Conservation (phyloP, 768 basidiomycete genomes). For the Pleurotus ostreatus region DNA sequence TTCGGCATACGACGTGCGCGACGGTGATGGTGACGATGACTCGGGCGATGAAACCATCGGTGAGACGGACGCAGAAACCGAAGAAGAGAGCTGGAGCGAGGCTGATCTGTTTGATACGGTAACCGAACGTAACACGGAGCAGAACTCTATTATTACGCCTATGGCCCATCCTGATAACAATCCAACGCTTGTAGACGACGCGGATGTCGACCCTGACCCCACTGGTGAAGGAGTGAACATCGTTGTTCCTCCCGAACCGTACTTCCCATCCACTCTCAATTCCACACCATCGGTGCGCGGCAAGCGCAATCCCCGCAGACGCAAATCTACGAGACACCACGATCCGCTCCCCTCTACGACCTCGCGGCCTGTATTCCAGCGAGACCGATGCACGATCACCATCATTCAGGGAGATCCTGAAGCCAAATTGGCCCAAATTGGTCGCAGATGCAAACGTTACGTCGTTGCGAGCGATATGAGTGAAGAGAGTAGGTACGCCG, state of each 20-base stretch:
- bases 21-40: slow-evolving; percentile 29
- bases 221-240: slow-evolving; percentile 92
- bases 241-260: slow-evolving; percentile 78
- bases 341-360: slow-evolving; percentile 66
- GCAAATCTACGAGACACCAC: slow-evolving; percentile 58
- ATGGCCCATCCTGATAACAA: slow-evolving; percentile 7
- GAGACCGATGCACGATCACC: slow-evolving; percentile 89
- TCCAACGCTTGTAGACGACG: slow-evolving; percentile 29
- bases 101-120: slow-evolving; percentile 68
- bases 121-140: slow-evolving; percentile 87
- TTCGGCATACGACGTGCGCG: slow-evolving; percentile 44
- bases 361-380: slow-evolving; percentile 78
- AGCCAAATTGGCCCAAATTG: slow-evolving; percentile 35
- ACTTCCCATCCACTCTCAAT: slow-evolving; percentile 74
- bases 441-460: slow-evolving; percentile 64
- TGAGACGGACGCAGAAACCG: slow-evolving; percentile 52
- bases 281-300: slow-evolving; percentile 30
- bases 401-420: slow-evolving; percentile 83
- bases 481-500: slow-evolving; percentile 90
- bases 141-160: slow-evolving; percentile 56
- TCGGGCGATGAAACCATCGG: slow-evolving; percentile 61
- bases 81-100: slow-evolving; percentile 57
- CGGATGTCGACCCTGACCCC: slow-evolving; percentile 68
- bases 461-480: slow-evolving; percentile 93
- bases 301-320: slow-evolving; percentile 45